Evolutionary conservation across 371 early-diverging fungal genomes (phyloP).

Genomic region (Syncephalastrum sp.): DNA sequence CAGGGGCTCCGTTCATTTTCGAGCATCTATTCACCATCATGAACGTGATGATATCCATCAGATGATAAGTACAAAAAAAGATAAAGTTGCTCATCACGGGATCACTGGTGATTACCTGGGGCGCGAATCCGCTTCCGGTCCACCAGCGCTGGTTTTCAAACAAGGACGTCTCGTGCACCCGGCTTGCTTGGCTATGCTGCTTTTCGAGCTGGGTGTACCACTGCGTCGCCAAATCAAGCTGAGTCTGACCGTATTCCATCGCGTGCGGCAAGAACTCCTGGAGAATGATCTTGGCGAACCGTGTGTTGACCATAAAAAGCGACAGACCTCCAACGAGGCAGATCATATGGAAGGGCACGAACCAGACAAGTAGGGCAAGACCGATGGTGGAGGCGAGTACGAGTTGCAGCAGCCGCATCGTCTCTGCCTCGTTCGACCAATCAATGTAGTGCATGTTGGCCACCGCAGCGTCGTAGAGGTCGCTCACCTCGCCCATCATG

Average conservation of each 20-base stretch:
- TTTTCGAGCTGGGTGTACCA: slow-evolving; percentile 30
- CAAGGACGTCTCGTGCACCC: slow-evolving; percentile 31
- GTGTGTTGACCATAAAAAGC: slow-evolving; percentile 37
- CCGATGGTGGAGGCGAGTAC: slow-evolving; percentile 19
- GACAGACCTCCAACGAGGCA: slow-evolving; percentile 26
- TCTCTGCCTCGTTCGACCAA: slow-evolving; percentile 37
- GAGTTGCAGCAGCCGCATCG: slow-evolving; percentile 34
- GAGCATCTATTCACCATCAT: slow-evolving; percentile 10
- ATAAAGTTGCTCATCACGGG: background rate
- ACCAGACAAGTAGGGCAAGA: slow-evolving; percentile 24
- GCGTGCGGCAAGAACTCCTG: slow-evolving; percentile 32
- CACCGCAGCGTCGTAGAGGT: slow-evolving; percentile 31
- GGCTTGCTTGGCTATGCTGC: slow-evolving; percentile 11
- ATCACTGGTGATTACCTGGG: slow-evolving; percentile 25
- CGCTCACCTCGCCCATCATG: slow-evolving; percentile 50
- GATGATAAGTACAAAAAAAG: background rate
- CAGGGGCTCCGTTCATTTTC: slow-evolving; percentile 29
- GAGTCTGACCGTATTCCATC: slow-evolving; percentile 20
- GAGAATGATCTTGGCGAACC: slow-evolving; percentile 35
- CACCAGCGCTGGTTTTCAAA: slow-evolving; percentile 52
- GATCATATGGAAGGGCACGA: slow-evolving; percentile 29
- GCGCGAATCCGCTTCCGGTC: slow-evolving; percentile 40
- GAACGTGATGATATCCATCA: background rate
- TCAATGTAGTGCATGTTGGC: slow-evolving; percentile 30
- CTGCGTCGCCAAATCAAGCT: slow-evolving; percentile 11